Conservation (phyloP, 2,329 filamentous ascomycete species). For the Neofusicoccum sp. region DNA sequence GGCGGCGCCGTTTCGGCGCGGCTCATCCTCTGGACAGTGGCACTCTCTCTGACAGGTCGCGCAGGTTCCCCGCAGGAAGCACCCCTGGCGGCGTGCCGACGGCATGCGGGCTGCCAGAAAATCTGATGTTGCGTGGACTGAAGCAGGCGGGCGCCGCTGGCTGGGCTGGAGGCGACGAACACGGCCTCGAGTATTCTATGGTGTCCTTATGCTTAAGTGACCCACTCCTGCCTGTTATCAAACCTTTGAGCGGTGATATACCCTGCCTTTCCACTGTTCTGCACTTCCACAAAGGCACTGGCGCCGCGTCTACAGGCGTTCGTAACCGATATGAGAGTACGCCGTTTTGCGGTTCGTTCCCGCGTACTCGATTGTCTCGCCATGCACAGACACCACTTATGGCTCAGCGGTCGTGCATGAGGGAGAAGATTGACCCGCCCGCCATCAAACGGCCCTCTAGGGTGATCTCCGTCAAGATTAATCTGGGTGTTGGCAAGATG, state of each 20-base stretch:
- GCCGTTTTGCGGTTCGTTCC: conserved; percentile 12
- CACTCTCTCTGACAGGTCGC: conserved; percentile 15
- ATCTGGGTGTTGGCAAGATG: conserved; percentile 7
- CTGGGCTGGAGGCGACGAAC: background rate
- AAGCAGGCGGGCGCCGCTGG: background rate
- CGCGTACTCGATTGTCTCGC: conserved; percentile 16
- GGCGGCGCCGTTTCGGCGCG: background rate
- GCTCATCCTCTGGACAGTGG: background rate
- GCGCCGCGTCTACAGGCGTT: background rate
- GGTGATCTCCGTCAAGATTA: conserved; percentile 8
- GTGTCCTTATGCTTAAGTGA: background rate
- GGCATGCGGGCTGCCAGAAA: background rate
- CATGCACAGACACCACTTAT: conserved; percentile 18
- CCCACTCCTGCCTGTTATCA: background rate
- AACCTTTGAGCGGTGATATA: background rate
- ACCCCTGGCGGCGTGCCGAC: background rate
- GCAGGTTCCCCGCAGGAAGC: background rate
- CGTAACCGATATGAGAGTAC: conserved; percentile 4
- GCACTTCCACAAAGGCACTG: background rate
- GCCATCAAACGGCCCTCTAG: conserved; percentile 9
- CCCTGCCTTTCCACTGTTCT: conserved; percentile 1
- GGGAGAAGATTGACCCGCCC: conserved; percentile 7
- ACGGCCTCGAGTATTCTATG: background rate
- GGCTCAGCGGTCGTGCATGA: conserved; percentile 2
- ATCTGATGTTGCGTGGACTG: background rate